Evolutionary conservation across 1,284 basidiomycete genomes (phyloP).

Genomic region (Cryptococcus hybrid): DNA sequence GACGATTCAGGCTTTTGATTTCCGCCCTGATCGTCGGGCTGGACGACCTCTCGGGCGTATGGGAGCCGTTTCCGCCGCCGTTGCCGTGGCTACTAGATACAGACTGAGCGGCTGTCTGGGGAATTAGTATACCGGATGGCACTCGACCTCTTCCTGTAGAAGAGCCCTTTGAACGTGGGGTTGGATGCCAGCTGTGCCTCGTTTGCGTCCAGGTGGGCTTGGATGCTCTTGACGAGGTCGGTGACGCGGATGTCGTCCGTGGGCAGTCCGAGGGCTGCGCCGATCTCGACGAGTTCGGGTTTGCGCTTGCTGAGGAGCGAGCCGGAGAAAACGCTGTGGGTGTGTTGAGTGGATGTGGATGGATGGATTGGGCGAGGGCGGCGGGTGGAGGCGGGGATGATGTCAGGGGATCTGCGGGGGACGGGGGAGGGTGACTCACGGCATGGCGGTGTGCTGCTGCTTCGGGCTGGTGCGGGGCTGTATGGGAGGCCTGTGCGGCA

Average conservation of each 20-base stretch:
- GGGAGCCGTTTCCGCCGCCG: conserved; percentile 3
- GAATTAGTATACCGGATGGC: not conserved
- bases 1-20: too few species aligned
- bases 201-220: conserved; percentile 34
- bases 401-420: not conserved
- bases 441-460: not conserved
- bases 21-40: conserved; percentile 7
- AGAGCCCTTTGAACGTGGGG: conserved; percentile 44
- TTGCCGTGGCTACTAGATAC: not conserved
- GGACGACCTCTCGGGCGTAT: conserved; percentile 20
- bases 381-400: not conserved
- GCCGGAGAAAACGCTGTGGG: conserved; percentile 28
- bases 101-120: not conserved
- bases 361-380: not conserved
- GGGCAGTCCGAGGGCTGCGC: conserved; percentile 29
- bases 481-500: too few species aligned
- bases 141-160: conserved; percentile 20
- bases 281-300: conserved; percentile 43
- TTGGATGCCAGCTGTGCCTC: conserved; percentile 18
- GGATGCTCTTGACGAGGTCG: conserved; percentile 35
- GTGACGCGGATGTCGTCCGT: conserved; percentile 20
- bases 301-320: conserved; percentile 38
- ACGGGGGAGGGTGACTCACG: not conserved
- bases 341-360: not conserved
- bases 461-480: too few species aligned